Evolutionary conservation across 305 asterid species (phyloP), one percentile per base, ranked within the genome.

Genomic region (Fraxinus xanthoxyloides): DNA sequence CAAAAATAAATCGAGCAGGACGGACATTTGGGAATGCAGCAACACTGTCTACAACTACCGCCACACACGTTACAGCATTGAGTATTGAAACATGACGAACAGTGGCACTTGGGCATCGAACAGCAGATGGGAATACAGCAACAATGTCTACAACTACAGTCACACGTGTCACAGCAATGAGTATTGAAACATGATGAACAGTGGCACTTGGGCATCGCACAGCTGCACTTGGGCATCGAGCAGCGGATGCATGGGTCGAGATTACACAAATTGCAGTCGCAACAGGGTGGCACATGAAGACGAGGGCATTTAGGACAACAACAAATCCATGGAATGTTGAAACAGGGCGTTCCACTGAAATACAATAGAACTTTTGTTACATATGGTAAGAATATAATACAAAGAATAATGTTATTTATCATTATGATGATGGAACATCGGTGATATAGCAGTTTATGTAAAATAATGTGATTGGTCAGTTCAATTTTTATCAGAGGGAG

Each of bases 271-370:
- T 51, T n/a, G 56, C 98, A 88, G 48, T 79, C n/a, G 76, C 87
- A 85, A 89, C 93, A 92, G 78, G 69, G 73, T 7, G 90, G 89
- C 80, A 80, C 69, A 84, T 80, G 32, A 5, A 77, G 74, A 59
- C 35, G 75, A 34, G 84, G 81, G 79, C 85, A 56, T 32, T 84
- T 81, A 72, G 92, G 38, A n/a, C 38, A 30, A 69, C 24, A 86
- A 61, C 89, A 90, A 32, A 82, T 79, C 89, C 94, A 89, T 0
- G 94, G 90, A n/a, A 91, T 21, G 36, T 79, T 84, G 85, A 91
- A 87, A 86, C 90, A 92, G 2, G 92, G 86, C 17, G 74, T 32
- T 65, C 89, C 91, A 72, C 95, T 91, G 90, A 86, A 84, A 40
- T 19, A 38, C 24, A 82, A 77, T 17, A 79, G 54, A 36, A 5